Base-by-base conservation (phyloP, 2,329 filamentous ascomycete species). In the Emmonsiellopsis sp. region DNA sequence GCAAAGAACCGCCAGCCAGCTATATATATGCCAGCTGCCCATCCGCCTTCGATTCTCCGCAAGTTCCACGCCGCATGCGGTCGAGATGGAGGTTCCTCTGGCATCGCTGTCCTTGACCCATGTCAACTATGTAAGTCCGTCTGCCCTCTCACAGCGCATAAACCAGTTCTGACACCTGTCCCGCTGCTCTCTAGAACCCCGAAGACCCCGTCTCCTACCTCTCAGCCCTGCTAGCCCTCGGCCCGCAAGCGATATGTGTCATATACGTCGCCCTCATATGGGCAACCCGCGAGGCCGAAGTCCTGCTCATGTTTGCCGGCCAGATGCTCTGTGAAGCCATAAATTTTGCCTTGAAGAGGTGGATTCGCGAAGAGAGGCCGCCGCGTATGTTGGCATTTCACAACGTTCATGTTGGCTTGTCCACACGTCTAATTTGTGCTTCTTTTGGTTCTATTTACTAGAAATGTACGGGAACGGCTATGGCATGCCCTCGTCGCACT, bases 401-500 rank as follows among this genome's bases (percentile, higher is more conserved):
- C 8, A 42, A 2, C 34, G 36, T 44, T 21, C 32, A 37, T 49
- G 51, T 49, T 13, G 21, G 36, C 21, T 43, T 14, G 51, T 47
- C n/a, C 37, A 43, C 2, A 31, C 34, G 43, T 33, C 53, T 14
- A 37, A 14, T 49, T 39, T 37, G n/a, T 43, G 13, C 34, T 8
- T 43, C n/a, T 39, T 43, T 36, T 27, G 34, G n/a, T 37, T 40
- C 17, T 33, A 33, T 43, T 11, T 14, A 36, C 13, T 31, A 48
- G 48, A 50, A 39, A 48, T 42, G 8, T 84, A 91, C 65, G 82
- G 89, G 53, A 95, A 95, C 70, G 93, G 93, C 58, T 98, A 98
- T 67, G 94, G 93, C 62, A 98, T 98, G 94, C 93, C 93, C 9
- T 85, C 82, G 6, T 96, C 91, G 39, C 93, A 98, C 72, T 87